Base-by-base conservation (phyloP, 805 yeast genomes). In the Ogataea dorogensis region DNA sequence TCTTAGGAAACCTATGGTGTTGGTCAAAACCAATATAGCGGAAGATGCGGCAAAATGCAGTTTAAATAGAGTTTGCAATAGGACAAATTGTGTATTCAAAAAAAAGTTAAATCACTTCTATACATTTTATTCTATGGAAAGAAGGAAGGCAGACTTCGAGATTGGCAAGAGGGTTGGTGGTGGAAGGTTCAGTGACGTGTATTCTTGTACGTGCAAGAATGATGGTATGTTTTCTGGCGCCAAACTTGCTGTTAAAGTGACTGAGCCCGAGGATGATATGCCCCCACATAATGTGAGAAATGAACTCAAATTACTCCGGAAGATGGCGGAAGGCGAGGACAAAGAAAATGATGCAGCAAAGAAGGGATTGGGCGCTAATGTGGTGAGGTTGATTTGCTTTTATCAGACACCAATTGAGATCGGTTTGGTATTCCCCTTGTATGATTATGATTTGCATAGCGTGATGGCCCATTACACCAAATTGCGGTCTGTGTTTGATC, bases 211-310 rank as follows among this genome's bases (percentile, higher is more conserved):
- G 3, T 10, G 7, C 4, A 38, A 33, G 10, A 9, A 19, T 3
- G 24, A 30, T 26, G 17, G 28, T 8, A 24, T 5, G 42, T 39
- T 11, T 11, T 16, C 7, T 26, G 37, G 2, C 67, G 4, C 10
- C n/a, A 19, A 23, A 14, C 20, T 61, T 7, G 81, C 78, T 0
- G 43, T 77, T 27, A 77, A 77, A 48, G 52, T 68, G 13, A 64
- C 71, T 1, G 68, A 69, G 12, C 70, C 71, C 4, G 77, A 70
- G 28, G 75, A 69, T 25, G 76, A 73, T 36, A 54, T 58, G 13
- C 71, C 77, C 2, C 84, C 84, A 2, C 84, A 77, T 46, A 61
- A 62, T 40, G 64, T 73, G n/a, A 37, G 61, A 15, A 64, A 61
- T 28, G 84, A 77, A 49, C 44, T 72, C 22, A 55, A 53, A 17